Conservation (phyloP, 441 rosid species). For the Melastoma candidum region DNA sequence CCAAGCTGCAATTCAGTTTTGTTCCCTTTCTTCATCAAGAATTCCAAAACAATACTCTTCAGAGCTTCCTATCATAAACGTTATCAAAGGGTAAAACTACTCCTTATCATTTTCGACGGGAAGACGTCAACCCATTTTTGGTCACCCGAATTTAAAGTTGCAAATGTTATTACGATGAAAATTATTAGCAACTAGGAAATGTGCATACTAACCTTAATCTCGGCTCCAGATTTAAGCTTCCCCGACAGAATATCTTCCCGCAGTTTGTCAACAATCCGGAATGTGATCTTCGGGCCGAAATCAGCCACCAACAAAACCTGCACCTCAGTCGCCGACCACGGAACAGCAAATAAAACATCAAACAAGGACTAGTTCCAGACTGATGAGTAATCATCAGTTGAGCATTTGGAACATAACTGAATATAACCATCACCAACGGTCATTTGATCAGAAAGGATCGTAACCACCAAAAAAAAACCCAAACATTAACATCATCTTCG, state of each 20-base stretch:
- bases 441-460: neutral
- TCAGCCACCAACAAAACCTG: constrained; percentile 85
- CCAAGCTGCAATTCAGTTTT: constrained; percentile 89
- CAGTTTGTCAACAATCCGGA: constrained; percentile 79
- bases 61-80: constrained; percentile 51
- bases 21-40: constrained; percentile 52
- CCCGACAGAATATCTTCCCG: constrained; percentile 75
- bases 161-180: neutral
- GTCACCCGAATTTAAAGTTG: neutral
- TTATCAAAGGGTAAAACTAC: too few relatives aligned
- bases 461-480: neutral
- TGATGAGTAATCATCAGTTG: too few relatives aligned
- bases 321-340: constrained; percentile 2
- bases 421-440: neutral
- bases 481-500: too few relatives aligned
- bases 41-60: constrained; percentile 65
- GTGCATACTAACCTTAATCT: constrained; percentile 51
- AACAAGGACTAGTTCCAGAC: neutral
- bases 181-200: too few relatives aligned
- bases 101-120: neutral
- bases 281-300: constrained; percentile 82
- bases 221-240: constrained; percentile 80
- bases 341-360: neutral
- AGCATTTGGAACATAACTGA: neutral
- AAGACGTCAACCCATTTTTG: neutral